Conservation (phyloP, 179 eudicot genomes). For the Silene coronaria region DNA sequence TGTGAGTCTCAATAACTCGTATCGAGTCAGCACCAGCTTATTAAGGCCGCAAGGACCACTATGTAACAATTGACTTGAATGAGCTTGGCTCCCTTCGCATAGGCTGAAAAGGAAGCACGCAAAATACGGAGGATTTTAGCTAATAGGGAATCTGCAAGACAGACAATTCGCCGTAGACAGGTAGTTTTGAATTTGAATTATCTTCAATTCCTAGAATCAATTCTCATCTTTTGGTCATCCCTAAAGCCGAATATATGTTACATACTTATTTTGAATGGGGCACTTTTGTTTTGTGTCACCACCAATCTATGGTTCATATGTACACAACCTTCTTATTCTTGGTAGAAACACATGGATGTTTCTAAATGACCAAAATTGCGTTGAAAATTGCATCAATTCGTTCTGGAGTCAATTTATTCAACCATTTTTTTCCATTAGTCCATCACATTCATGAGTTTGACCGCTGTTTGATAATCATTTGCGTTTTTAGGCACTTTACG, state of each 20-base stretch:
- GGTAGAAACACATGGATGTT: too few relatives aligned
- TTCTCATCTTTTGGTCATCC: not conserved
- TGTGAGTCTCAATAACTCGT: too few relatives aligned
- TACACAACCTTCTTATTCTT: not conserved
- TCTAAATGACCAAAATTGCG: not conserved
- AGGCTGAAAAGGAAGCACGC: conserved; percentile 78
- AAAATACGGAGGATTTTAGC: conserved; percentile 67
- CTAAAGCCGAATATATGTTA: not conserved
- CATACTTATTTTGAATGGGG: too few relatives aligned
- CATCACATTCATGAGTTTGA: not conserved
- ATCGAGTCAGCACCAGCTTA: too few relatives aligned
- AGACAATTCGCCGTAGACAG: conserved; percentile 86
- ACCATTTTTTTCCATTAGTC: not conserved
- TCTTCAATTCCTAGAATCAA: not conserved
- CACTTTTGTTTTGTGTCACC: too few relatives aligned
- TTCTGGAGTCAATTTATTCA: not conserved
- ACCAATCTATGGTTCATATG: not conserved
- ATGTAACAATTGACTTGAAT: not conserved
- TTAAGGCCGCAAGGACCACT: not conserved
- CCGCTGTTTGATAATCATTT: not conserved
- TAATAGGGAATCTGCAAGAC: conserved; percentile 87
- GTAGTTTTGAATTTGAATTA: conserved; percentile 20
- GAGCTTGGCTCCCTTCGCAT: not conserved
- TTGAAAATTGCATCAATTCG: not conserved
- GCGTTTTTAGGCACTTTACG: conserved; percentile 50